phyloP scores from a whole-genome alignment of 345 rosid genomes.

The Euphorbia lathyris region DNA sequence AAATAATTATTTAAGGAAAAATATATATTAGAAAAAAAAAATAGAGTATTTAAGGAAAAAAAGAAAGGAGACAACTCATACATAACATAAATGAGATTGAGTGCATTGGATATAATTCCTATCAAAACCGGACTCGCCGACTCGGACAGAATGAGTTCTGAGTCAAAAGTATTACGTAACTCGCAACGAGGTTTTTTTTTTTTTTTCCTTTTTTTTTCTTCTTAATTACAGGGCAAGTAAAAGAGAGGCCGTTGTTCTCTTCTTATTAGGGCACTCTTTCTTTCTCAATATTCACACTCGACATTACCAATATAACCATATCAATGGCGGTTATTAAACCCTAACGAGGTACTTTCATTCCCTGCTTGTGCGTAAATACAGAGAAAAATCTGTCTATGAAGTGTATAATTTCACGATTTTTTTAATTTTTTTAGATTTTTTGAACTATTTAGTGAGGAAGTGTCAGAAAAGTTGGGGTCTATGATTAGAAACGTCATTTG shows the following conservation, averaged over 20 bases:
- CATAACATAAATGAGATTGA: neutral
- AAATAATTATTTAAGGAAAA: too few species aligned
- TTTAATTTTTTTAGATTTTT: neutral
- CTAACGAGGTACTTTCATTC: conserved; percentile 11
- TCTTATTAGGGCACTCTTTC: conserved; percentile 29
- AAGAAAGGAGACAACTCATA: too few species aligned
- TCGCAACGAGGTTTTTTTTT: neutral
- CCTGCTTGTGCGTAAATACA: neutral
- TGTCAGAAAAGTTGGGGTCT: neutral
- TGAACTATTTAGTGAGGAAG: neutral
- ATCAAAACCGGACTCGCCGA: neutral
- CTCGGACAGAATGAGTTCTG: neutral
- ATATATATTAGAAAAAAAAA: too few species aligned
- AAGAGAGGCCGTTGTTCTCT: conserved; percentile 4
- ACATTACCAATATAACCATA: conserved; percentile 9
- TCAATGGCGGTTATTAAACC: conserved; percentile 34
- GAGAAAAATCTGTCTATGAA: neutral
- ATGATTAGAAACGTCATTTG: neutral
- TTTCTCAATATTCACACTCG: conserved; percentile 15
- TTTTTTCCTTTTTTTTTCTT: too few species aligned
- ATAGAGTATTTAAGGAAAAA: too few species aligned
- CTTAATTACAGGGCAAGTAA: neutral
- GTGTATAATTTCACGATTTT: neutral
- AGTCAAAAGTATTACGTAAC: neutral
- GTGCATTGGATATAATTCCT: neutral